These are phyloP conservation scores for Pascua sp. DNA, from an alignment of 1,284 basidiomycete genomes.

Conservation along the genomic window DNA sequence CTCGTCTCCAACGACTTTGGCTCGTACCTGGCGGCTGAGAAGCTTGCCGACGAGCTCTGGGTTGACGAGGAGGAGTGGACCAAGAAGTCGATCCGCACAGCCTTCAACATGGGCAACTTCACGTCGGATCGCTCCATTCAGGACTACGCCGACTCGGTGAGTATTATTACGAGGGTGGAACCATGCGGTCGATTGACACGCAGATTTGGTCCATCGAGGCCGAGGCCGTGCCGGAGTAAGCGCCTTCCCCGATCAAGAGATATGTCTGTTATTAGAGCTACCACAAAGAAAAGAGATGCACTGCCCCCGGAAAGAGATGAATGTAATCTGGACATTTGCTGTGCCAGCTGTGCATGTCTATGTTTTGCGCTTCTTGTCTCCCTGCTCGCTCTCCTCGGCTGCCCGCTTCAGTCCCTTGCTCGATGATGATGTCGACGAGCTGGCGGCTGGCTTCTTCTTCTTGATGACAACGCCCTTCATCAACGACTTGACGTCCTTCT, in stretches of 20 bases:
- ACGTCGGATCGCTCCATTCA: constrained; percentile 85
- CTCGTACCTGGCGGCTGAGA: constrained; percentile 75
- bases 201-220: constrained; percentile 43
- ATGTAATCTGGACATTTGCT: too few species aligned
- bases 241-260: too few species aligned
- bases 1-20: constrained; percentile 81
- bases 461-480: constrained; percentile 50
- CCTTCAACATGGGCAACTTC: constrained; percentile 87
- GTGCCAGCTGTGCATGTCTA: too few species aligned
- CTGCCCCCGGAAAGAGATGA: too few species aligned
- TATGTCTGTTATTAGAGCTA: neutral
- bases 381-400: neutral
- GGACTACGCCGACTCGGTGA: constrained; percentile 65
- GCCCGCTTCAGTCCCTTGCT: neutral
- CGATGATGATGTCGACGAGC: neutral
- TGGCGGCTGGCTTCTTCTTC: constrained; percentile 30
- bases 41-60: constrained; percentile 82
- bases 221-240: constrained; percentile 30
- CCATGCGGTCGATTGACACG: constrained; percentile 10
- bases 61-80: constrained; percentile 76
- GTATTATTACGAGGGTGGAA: constrained; percentile 7
- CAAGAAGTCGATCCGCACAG: constrained; percentile 81
- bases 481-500: constrained; percentile 45
- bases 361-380: neutral
- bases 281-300: too few species aligned